A percentile compares a stretch with the other conserved stretches of the same genome.
Evolutionary conservation across 2,329 filamentous ascomycete genomes (phyloP).

Genomic region (Aureobasidium leucospermi): DNA sequence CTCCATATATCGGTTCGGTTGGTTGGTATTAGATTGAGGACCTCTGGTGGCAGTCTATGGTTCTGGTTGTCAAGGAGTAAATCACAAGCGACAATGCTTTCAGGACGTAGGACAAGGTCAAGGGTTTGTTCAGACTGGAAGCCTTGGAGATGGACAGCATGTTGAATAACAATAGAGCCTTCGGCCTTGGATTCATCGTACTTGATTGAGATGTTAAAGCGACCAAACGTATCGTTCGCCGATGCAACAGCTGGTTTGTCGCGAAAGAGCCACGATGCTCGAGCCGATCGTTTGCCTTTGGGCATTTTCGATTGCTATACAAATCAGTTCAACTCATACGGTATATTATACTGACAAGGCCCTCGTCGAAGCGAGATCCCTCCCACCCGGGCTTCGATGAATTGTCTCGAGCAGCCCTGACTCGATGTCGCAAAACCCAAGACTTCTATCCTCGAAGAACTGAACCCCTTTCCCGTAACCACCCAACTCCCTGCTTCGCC

Average conservation of each 20-base stretch:
- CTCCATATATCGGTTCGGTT: not conserved
- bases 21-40: not conserved
- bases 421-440: not conserved
- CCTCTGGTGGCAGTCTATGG: not conserved
- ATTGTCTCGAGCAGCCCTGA: conserved; percentile 9
- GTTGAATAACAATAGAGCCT: conserved; percentile 3
- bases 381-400: conserved; percentile 7
- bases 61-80: not conserved
- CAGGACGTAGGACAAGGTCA: conserved; percentile 4
- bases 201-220: conserved; percentile 4
- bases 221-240: not conserved
- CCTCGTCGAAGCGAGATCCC: conserved; percentile 4
- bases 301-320: not conserved
- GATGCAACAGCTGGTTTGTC: conserved; percentile 9
- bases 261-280: conserved; percentile 8
- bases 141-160: conserved; percentile 1
- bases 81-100: conserved; percentile 7
- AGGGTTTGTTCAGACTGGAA: not conserved
- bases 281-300: conserved; percentile 2
- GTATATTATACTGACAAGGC: not conserved
- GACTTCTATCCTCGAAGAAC: not conserved
- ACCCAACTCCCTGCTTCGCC: conserved; percentile 1
- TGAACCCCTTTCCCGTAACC: not conserved
- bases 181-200: not conserved
- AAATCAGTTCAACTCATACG: not conserved